phyloP scores from a whole-genome alignment of 164 flowering plant genomes.

The Vitis labrusca region DNA sequence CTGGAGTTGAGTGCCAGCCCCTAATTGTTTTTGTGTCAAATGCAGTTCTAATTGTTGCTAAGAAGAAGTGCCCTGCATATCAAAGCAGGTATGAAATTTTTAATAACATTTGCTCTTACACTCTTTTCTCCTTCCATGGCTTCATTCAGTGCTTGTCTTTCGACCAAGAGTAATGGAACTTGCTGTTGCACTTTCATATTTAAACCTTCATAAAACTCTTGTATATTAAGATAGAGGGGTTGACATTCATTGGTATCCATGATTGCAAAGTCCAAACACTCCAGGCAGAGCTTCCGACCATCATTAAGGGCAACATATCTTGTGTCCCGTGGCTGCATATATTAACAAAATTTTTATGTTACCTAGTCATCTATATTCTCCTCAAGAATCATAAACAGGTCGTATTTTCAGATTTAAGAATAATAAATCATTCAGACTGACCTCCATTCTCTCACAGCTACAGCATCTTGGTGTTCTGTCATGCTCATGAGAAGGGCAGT shows the following conservation, averaged over 20 bases:
- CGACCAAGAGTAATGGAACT: slow-evolving; percentile 83
- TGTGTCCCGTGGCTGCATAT: slow-evolving; percentile 60
- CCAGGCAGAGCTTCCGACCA: slow-evolving; percentile 86
- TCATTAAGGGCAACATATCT: slow-evolving; percentile 63
- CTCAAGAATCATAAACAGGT: background rate
- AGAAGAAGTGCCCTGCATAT: too few relatives aligned
- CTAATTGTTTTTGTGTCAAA: too few relatives aligned
- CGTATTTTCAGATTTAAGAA: background rate
- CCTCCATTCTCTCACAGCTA: slow-evolving; percentile 98
- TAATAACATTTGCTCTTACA: slow-evolving; percentile 40
- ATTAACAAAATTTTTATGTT: slow-evolving; percentile 5
- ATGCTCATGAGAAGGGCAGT: slow-evolving; percentile 86
- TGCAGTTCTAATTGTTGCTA: too few relatives aligned
- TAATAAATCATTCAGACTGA: slow-evolving; percentile 18
- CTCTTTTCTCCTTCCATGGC: slow-evolving; percentile 82
- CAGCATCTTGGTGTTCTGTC: slow-evolving; percentile 89
- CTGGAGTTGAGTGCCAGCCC: slow-evolving; percentile 49
- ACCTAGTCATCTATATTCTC: background rate
- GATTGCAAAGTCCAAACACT: slow-evolving; percentile 78
- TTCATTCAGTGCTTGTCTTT: slow-evolving; percentile 83
- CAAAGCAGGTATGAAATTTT: background rate
- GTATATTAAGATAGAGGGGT: slow-evolving; percentile 70
- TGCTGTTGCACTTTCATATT: slow-evolving; percentile 80
- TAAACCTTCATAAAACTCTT: slow-evolving; percentile 70
- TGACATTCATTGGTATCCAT: slow-evolving; percentile 81